phyloP scores from a whole-genome alignment of 768 basidiomycete species.

The Mycena metata region DNA sequence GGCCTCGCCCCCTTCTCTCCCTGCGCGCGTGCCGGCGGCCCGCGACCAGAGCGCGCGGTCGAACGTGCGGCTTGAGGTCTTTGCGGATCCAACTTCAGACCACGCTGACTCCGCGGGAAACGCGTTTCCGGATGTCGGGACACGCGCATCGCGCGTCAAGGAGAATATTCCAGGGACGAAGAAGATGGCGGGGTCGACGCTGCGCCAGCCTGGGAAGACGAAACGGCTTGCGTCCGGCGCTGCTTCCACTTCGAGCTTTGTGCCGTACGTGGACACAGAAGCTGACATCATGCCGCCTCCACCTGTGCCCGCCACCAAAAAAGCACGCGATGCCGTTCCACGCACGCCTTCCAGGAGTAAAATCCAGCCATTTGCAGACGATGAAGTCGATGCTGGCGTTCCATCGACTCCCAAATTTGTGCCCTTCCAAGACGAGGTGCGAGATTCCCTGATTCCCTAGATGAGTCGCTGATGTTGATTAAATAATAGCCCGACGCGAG shows the following conservation, averaged over 20 bases:
- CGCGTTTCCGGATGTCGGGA: constrained; percentile 80
- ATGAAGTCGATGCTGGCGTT: constrained; percentile 42
- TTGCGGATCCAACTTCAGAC: constrained; percentile 75
- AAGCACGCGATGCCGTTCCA: constrained; percentile 31
- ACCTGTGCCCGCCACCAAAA: constrained; percentile 44
- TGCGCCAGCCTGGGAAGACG: constrained; percentile 72
- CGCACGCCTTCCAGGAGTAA: constrained; percentile 46
- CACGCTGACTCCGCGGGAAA: constrained; percentile 57
- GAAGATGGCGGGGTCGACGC: constrained; percentile 75
- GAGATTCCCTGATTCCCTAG: constrained; percentile 31
- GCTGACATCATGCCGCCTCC: constrained; percentile 63
- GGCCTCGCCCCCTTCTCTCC: constrained; percentile 51
- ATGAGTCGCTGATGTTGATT: constrained; percentile 25
- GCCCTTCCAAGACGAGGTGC: constrained; percentile 82
- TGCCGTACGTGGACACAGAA: constrained; percentile 74
- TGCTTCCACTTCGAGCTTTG: constrained; percentile 56
- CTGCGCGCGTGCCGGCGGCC: constrained; percentile 47
- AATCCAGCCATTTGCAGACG: constrained; percentile 59
- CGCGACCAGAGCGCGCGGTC: constrained; percentile 51
- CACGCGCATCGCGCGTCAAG: constrained; percentile 83
- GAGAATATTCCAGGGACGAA: constrained; percentile 81
- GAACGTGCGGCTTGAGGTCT: constrained; percentile 75
- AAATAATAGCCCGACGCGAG: constrained; percentile 42
- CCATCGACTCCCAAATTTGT: constrained; percentile 72
- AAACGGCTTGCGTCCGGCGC: constrained; percentile 63